Conservation (phyloP, 805 yeast species). For the Brettanomyces bruxellensis region DNA sequence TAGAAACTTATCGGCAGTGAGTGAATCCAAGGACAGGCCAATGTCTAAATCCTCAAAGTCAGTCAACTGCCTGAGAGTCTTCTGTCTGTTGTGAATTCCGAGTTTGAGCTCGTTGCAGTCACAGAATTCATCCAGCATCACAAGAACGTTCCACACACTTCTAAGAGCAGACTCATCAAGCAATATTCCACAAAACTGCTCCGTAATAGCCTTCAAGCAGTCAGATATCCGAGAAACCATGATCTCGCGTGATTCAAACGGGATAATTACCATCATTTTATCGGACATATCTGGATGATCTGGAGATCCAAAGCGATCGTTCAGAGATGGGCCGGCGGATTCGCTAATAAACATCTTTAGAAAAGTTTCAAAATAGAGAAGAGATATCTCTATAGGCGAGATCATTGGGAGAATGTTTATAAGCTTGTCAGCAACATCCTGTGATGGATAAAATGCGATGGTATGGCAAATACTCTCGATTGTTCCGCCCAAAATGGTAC, state of each 20-base stretch:
- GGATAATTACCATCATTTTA: background rate
- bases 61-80: constrained; percentile 30
- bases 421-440: constrained; percentile 30
- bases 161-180: constrained; percentile 55
- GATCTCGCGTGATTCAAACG: background rate
- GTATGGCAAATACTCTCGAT: constrained; percentile 73
- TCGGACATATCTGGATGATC: background rate
- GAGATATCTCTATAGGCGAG: constrained; percentile 35
- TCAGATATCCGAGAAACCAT: background rate
- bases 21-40: constrained; percentile 2
- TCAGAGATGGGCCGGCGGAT: background rate
- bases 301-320: background rate
- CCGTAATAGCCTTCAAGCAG: constrained; percentile 31
- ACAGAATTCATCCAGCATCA: constrained; percentile 39
- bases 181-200: constrained; percentile 59
- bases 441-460: constrained; percentile 43
- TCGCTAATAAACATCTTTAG: constrained; percentile 10
- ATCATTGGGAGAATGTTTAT: constrained; percentile 47
- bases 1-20: constrained; percentile 38
- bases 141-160: constrained; percentile 43
- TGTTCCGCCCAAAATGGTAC: constrained; percentile 40
- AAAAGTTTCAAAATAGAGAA: constrained; percentile 32
- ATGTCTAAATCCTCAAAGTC: constrained; percentile 14
- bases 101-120: constrained; percentile 45
- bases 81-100: constrained; percentile 43